Percentiles rank a stretch among this genome's conserved stretches.
Evolutionary conservation across 1,139 yeast genomes (phyloP).

Genomic region (Waltiozyma solani): DNA sequence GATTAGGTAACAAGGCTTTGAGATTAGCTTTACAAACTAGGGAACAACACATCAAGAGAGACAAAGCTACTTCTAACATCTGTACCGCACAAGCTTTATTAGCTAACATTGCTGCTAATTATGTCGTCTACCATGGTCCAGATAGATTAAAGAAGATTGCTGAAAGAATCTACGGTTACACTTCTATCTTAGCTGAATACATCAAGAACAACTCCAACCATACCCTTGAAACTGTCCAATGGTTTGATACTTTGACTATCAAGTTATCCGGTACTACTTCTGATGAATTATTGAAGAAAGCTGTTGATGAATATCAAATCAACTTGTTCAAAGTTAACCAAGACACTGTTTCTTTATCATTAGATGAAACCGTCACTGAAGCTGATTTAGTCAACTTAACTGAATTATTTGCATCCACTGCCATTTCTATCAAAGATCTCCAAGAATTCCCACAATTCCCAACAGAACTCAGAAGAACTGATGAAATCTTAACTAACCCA

Average conservation of each 20-base stretch:
- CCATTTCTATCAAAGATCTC: slow-evolving; percentile 14
- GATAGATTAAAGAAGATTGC: slow-evolving; percentile 81
- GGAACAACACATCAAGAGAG: slow-evolving; percentile 96
- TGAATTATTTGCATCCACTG: slow-evolving; percentile 41
- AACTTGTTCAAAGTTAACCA: slow-evolving; percentile 67
- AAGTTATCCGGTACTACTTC: slow-evolving; percentile 41
- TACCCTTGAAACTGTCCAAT: slow-evolving; percentile 44
- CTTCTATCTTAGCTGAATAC: slow-evolving; percentile 58
- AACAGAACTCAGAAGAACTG: slow-evolving; percentile 45
- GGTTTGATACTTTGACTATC: slow-evolving; percentile 86
- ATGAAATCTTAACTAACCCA: slow-evolving; percentile 53
- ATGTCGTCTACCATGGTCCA: slow-evolving; percentile 95
- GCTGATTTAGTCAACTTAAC: slow-evolving; percentile 51
- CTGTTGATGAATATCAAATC: slow-evolving; percentile 53
- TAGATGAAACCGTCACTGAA: slow-evolving; percentile 77
- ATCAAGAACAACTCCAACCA: slow-evolving; percentile 32
- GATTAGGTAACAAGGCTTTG: slow-evolving; percentile 80
- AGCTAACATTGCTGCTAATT: slow-evolving; percentile 93
- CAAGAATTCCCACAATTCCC: slow-evolving; percentile 44
- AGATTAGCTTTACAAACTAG: slow-evolving; percentile 94
- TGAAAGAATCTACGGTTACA: slow-evolving; percentile 62
- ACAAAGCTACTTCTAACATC: slow-evolving; percentile 93
- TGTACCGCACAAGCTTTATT: slow-evolving; percentile 96
- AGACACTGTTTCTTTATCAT: slow-evolving; percentile 54
- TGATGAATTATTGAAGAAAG: slow-evolving; percentile 44